Evolutionary conservation across 176 grass and related monocot species (phyloP).

Genomic region (Aegilops sharonensis): DNA sequence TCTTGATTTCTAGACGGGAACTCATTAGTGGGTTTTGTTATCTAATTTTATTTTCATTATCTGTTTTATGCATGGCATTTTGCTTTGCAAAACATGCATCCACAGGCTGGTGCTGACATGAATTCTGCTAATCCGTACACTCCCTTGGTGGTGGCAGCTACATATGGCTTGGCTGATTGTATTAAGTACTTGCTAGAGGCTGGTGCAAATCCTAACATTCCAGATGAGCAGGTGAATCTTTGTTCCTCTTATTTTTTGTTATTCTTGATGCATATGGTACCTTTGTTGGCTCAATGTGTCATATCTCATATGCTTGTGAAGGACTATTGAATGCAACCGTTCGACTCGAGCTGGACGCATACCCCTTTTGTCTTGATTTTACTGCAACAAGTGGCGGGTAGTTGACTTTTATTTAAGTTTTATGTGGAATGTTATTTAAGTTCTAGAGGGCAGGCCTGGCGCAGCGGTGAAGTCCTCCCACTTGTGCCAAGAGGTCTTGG

Average conservation of each 20-base stretch:
- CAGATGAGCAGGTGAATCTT: background rate
- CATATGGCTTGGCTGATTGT: background rate
- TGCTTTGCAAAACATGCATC: background rate
- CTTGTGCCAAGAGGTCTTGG: no score
- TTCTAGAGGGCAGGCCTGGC: no score
- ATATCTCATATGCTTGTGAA: background rate
- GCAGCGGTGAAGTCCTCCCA: no score
- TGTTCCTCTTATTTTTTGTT: background rate
- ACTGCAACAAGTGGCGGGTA: background rate
- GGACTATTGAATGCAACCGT: no score
- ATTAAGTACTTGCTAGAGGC: constrained; percentile 28
- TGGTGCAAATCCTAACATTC: background rate
- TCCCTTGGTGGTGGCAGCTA: constrained; percentile 12
- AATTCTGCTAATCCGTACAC: background rate
- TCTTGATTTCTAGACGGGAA: background rate
- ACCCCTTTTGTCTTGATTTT: background rate
- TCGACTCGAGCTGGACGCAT: no score
- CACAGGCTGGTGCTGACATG: constrained; percentile 13
- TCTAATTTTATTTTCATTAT: background rate
- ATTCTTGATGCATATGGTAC: background rate
- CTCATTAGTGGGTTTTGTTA: background rate
- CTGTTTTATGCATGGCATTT: background rate
- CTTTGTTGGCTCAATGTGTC: background rate
- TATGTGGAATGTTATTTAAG: background rate
- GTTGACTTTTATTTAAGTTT: background rate